Evolutionary conservation across 2,329 filamentous ascomycete genomes (phyloP).

Genomic region (Aspergillus sp.): DNA sequence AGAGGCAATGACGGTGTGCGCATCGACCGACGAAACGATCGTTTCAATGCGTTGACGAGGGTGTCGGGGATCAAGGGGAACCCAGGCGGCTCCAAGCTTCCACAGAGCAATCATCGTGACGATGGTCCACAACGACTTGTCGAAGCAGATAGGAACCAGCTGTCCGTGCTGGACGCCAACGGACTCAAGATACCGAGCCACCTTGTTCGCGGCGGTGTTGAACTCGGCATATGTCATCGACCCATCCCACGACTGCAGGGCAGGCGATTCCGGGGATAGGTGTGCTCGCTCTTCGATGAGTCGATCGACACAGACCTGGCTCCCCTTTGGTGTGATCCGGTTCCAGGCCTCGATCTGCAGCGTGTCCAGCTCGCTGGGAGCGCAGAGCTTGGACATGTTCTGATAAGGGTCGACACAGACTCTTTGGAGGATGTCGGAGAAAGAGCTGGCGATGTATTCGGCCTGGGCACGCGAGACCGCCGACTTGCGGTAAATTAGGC

Average conservation of each 20-base stretch:
- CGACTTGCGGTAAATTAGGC: slow-evolving; percentile 14
- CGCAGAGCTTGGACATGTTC: slow-evolving; percentile 9
- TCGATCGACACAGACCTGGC: slow-evolving; percentile 6
- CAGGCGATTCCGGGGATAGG: slow-evolving; percentile 2
- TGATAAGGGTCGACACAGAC: slow-evolving; percentile 11
- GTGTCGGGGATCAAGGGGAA: slow-evolving; percentile 1
- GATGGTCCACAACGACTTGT: slow-evolving; percentile 10
- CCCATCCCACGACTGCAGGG: slow-evolving; percentile 12
- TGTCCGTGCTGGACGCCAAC: slow-evolving; percentile 5
- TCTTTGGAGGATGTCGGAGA: slow-evolving; percentile 11
- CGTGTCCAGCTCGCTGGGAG: slow-evolving; percentile 12
- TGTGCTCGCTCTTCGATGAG: slow-evolving; percentile 10
- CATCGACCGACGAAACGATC: background rate
- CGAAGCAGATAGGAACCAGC: slow-evolving; percentile 11
- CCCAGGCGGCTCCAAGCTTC: slow-evolving; percentile 8
- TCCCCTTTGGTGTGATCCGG: slow-evolving; percentile 8
- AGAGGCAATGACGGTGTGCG: background rate
- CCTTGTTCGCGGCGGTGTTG: slow-evolving; percentile 5
- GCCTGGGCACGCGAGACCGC: slow-evolving; percentile 12
- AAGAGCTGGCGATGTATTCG: slow-evolving; percentile 13
- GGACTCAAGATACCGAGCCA: slow-evolving; percentile 8
- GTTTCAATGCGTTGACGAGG: slow-evolving; percentile 8
- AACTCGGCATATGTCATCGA: slow-evolving; percentile 10
- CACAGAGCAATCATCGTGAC: slow-evolving; percentile 5
- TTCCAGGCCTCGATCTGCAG: slow-evolving; percentile 15